A percentile compares a stretch with the other conserved stretches of the same genome.
phyloP scores from a whole-genome alignment of 2,329 filamentous ascomycete genomes.

The Colletotrichum cereale region DNA sequence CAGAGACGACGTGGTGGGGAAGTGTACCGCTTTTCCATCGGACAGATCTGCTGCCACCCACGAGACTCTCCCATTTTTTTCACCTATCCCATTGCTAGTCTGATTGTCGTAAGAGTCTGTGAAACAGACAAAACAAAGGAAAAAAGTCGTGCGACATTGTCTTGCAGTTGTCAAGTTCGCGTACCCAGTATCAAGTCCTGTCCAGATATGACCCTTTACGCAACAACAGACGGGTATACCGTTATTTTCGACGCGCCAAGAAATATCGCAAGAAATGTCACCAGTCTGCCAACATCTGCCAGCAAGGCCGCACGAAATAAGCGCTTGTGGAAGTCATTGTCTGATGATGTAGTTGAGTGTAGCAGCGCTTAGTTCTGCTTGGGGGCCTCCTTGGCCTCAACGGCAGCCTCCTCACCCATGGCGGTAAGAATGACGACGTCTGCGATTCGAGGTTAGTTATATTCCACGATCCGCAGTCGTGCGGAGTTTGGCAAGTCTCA shows the following conservation, averaged over 20 bases:
- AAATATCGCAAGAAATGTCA: slow-evolving; percentile 51
- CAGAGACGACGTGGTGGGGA: slow-evolving; percentile 34
- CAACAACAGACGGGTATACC: slow-evolving; percentile 57
- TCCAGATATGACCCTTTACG: slow-evolving; percentile 59
- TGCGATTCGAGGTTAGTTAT: slow-evolving; percentile 52
- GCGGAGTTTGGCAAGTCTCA: slow-evolving; percentile 65
- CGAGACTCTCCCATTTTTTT: slow-evolving; percentile 53
- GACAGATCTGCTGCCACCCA: slow-evolving; percentile 51
- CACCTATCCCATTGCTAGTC: slow-evolving; percentile 44
- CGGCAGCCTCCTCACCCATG: slow-evolving; percentile 94
- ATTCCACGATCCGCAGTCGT: slow-evolving; percentile 23
- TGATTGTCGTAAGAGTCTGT: slow-evolving; percentile 46
- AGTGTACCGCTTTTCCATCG: slow-evolving; percentile 51
- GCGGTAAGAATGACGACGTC: slow-evolving; percentile 93
- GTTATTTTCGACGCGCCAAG: slow-evolving; percentile 51
- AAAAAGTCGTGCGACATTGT: slow-evolving; percentile 51
- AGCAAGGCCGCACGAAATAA: slow-evolving; percentile 38
- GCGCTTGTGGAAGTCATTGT: slow-evolving; percentile 37
- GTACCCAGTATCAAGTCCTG: slow-evolving; percentile 56
- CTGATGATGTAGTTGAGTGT: slow-evolving; percentile 38
- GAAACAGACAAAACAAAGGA: slow-evolving; percentile 54
- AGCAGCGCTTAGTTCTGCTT: slow-evolving; percentile 46
- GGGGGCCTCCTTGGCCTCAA: slow-evolving; percentile 95
- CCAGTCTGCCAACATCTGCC: slow-evolving; percentile 43
- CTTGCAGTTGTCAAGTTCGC: slow-evolving; percentile 48